Percentiles rank a stretch among this genome's conserved stretches.
phyloP scores from a whole-genome alignment of 805 yeast species.

The Suhomyces sp. region DNA sequence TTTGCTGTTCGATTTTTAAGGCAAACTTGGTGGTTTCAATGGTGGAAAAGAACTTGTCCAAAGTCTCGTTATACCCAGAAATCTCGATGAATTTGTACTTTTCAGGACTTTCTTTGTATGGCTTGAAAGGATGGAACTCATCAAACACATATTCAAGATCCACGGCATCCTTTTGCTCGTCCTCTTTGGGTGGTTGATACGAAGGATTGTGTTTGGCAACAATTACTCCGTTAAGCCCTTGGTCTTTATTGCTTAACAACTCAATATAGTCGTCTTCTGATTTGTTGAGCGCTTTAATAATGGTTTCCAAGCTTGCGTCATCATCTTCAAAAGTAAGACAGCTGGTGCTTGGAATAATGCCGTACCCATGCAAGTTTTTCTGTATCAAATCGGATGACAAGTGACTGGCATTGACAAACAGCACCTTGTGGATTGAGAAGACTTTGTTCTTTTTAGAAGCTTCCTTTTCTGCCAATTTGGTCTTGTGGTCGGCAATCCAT shows the following conservation, averaged over 20 bases:
- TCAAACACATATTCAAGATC: conserved; percentile 54
- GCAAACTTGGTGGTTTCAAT: conserved; percentile 79
- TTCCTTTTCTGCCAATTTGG: conserved; percentile 17
- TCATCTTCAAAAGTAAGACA: conserved; percentile 28
- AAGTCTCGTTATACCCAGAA: conserved; percentile 72
- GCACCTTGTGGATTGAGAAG: conserved; percentile 63
- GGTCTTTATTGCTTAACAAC: conserved; percentile 29
- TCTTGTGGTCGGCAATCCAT: conserved; percentile 42
- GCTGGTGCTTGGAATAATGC: conserved; percentile 45
- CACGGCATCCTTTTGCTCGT: conserved; percentile 20
- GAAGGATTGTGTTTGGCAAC: conserved; percentile 57
- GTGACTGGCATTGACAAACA: conserved; percentile 67
- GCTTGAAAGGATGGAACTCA: conserved; percentile 68
- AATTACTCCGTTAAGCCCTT: conserved; percentile 55
- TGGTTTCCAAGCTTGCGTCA: conserved; percentile 24
- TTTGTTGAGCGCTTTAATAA: conserved; percentile 42
- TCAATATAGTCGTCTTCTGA: conserved; percentile 45
- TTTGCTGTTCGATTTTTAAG: conserved; percentile 70
- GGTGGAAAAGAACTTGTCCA: conserved; percentile 82
- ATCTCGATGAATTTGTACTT: conserved; percentile 41
- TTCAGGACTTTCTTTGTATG: conserved; percentile 39
- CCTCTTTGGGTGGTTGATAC: conserved; percentile 37
- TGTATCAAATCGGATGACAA: conserved; percentile 77
- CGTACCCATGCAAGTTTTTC: conserved; percentile 46
- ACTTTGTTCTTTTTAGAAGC: conserved; percentile 40